Base-by-base conservation (phyloP, 805 yeast genomes). In the Blastobotrys mokoenaii region DNA sequence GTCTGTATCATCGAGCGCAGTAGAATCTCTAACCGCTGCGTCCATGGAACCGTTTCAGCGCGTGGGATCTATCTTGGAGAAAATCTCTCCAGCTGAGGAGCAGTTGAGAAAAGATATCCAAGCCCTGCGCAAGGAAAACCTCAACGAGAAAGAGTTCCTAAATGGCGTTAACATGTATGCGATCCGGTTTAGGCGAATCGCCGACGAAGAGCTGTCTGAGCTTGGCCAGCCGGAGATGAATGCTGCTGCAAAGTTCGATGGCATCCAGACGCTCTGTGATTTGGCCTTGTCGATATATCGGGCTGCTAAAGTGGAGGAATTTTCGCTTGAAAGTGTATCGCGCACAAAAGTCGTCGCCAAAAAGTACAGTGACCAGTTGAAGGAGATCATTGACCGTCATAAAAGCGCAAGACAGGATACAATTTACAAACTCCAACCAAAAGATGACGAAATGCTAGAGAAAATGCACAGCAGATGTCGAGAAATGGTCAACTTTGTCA, bases 11-110 rank as follows among this genome's bases (percentile, higher is more conserved):
- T 15, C 18, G 3, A 4, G 16, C 9, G 12, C 22, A 3, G 32
- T n/a, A 3, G 18, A 15, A 8, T 3, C 12, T 3, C 9, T 43
- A 2, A n/a, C 15, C 3, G 12, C 10, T 7, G 32, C 41, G n/a
- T 12, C 39, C 6, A 25, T 33, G 9, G 48, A 44, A 5, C 38
- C 40, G 29, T 44, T 27, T 16, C 31, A 25, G n/a, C 16, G 31
- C 10, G 37, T 36, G 14, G 18, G 36, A 17, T 15, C 25, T 4
- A 14, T 43, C 8, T 3, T 25, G 7, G 41, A 30, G 15, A 20
- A 36, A 9, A 17, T 43, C 14, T 8, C 18, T 12, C 17, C 30
- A 17, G 35, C 37, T 17, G 12, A 25, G 5, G 27, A 12, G 9
- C 33, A 15, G 11, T 33, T 44, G 39, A n/a, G 32, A 11, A 22